phyloP scores from a whole-genome alignment of 805 yeast species.

The Saturnispora besseyi region DNA sequence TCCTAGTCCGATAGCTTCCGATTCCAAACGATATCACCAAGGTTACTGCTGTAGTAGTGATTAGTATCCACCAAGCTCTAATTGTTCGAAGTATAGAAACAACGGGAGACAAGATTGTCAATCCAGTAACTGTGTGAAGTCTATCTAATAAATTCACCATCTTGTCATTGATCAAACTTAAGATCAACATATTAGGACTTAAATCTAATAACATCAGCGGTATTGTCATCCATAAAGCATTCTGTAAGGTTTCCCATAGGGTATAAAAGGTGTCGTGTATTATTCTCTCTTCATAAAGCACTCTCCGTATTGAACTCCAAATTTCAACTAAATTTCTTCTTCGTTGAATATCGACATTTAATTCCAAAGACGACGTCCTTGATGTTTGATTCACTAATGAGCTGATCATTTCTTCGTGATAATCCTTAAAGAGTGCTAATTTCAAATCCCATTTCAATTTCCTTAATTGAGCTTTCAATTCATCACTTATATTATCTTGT shows the following conservation, averaged over 20 bases:
- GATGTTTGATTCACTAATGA: background rate
- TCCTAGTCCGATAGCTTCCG: background rate
- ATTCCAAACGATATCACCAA: background rate
- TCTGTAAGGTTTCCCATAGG: background rate
- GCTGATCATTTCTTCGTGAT: conserved; percentile 3
- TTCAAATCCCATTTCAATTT: conserved; percentile 2
- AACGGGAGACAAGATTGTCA: background rate
- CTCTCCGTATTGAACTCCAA: background rate
- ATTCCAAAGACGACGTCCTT: background rate
- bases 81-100: background rate
- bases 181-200: background rate
- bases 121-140: background rate
- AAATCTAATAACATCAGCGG: background rate
- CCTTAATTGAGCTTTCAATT: background rate
- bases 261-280: background rate
- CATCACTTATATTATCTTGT: background rate
- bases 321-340: background rate
- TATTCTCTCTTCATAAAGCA: background rate
- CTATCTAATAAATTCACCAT: background rate
- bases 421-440: background rate
- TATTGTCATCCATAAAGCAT: background rate
- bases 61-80: background rate
- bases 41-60: background rate
- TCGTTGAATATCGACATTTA: background rate
- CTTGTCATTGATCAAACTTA: background rate